Percentiles rank a stretch among this genome's conserved stretches.
Evolutionary conservation across 148 eudicot genomes (phyloP).

Genomic region (Dysphania ambrosioides): DNA sequence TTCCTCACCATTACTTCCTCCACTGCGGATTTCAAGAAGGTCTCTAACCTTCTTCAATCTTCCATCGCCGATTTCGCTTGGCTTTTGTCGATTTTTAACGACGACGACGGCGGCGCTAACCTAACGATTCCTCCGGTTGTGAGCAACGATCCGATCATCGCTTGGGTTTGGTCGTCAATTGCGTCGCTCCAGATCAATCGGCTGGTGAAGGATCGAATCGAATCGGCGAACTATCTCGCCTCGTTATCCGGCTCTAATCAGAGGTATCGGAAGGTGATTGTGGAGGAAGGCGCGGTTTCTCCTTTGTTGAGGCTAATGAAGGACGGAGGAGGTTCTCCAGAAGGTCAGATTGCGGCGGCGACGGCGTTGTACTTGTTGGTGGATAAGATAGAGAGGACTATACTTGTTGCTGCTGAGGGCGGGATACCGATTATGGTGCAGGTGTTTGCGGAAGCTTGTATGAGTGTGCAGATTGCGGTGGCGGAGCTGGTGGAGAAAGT

Average conservation of each 20-base stretch:
- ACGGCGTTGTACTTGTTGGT: slow-evolving; percentile 46
- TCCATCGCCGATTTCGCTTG: slow-evolving; percentile 60
- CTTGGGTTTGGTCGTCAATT: slow-evolving; percentile 70
- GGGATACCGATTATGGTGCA: slow-evolving; percentile 50
- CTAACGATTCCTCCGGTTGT: slow-evolving; percentile 62
- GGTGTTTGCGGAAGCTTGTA: slow-evolving; percentile 49
- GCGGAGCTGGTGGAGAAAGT: slow-evolving; percentile 59
- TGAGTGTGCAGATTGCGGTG: slow-evolving; percentile 52
- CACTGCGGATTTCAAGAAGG: slow-evolving; percentile 66
- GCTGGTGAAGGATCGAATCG: slow-evolving; percentile 41
- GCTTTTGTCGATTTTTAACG: slow-evolving; percentile 49
- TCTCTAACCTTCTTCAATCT: slow-evolving; percentile 44
- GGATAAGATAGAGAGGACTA: slow-evolving; percentile 42
- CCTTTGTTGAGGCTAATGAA: slow-evolving; percentile 58
- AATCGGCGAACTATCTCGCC: slow-evolving; percentile 48
- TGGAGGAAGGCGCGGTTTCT: slow-evolving; percentile 63
- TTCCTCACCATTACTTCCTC: slow-evolving; percentile 53
- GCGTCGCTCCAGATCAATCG: slow-evolving; percentile 61
- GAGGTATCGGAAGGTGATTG: slow-evolving; percentile 57
- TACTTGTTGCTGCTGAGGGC: slow-evolving; percentile 31
- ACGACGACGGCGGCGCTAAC: slow-evolving; percentile 34
- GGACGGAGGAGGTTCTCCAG: slow-evolving; percentile 52
- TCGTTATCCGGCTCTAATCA: slow-evolving; percentile 44
- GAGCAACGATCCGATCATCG: slow-evolving; percentile 59
- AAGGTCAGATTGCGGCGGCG: slow-evolving; percentile 64